Conservation (phyloP, 257 asterid genomes). For the Nicotiana tabacum region DNA sequence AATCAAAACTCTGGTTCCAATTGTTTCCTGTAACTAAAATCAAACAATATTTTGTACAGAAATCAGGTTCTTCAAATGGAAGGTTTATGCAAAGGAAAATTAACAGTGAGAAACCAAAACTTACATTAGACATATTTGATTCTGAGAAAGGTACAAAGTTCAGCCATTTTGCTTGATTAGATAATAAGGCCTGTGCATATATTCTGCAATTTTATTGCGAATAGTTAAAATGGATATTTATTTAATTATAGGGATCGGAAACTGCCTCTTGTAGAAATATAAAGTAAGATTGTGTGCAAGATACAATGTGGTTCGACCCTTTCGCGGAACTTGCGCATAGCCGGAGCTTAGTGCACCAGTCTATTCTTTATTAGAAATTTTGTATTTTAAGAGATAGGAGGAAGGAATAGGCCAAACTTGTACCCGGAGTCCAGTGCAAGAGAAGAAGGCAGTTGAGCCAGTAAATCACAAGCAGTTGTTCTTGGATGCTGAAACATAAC, state of each 20-base stretch:
- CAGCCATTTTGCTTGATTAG: constrained; percentile 70
- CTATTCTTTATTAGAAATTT: neutral
- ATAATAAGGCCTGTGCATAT: constrained; percentile 49
- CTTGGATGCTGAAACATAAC: constrained; percentile 53
- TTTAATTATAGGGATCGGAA: neutral
- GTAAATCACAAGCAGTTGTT: constrained; percentile 48
- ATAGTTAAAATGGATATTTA: neutral
- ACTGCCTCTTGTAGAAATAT: neutral
- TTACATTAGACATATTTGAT: constrained; percentile 39
- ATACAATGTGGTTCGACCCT: neutral
- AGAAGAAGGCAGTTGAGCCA: constrained; percentile 54
- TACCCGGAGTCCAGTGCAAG: constrained; percentile 62
- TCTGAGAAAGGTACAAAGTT: constrained; percentile 48
- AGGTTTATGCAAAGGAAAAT: neutral
- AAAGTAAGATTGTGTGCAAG: neutral
- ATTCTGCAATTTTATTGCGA: constrained; percentile 32
- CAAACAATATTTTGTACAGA: neutral
- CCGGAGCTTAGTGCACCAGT: neutral
- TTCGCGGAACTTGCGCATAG: neutral
- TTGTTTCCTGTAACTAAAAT: constrained; percentile 35
- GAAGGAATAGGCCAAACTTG: neutral
- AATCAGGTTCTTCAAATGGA: neutral
- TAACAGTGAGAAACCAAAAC: neutral
- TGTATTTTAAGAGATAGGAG: neutral
- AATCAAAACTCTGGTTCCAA: constrained; percentile 62